Evolutionary conservation across 2,329 filamentous ascomycete genomes (phyloP).

Genomic region (Aspergillus sp.): DNA sequence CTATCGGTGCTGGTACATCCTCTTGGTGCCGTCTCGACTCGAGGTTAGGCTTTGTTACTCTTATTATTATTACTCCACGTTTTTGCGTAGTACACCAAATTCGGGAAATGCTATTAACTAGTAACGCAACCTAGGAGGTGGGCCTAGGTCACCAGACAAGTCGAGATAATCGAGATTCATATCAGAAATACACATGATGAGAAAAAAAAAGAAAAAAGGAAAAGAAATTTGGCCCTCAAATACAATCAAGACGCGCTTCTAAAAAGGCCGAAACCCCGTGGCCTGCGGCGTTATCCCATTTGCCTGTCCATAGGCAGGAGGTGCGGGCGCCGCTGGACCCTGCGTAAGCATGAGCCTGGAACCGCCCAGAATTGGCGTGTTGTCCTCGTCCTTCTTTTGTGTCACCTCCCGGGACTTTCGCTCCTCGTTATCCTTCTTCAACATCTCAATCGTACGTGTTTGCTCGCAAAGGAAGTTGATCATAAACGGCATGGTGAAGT

Average conservation of each 20-base stretch:
- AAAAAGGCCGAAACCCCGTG: conserved; percentile 69
- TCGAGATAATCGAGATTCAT: conserved; percentile 2
- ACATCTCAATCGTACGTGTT: conserved; percentile 74
- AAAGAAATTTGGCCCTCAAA: conserved; percentile 11
- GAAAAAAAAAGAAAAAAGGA: not conserved
- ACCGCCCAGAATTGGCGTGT: conserved; percentile 86
- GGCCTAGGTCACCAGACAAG: conserved; percentile 3
- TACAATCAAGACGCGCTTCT: conserved; percentile 26
- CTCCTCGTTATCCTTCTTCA: conserved; percentile 96
- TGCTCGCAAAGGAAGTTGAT: conserved; percentile 96
- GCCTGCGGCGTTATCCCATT: conserved; percentile 90
- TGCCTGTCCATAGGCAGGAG: conserved; percentile 69
- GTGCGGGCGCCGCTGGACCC: conserved; percentile 66
- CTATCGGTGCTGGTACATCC: not conserved
- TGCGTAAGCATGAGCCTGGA: conserved; percentile 94
- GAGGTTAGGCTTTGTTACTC: not conserved
- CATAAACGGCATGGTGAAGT: conserved; percentile 99
- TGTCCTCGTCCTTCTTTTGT: conserved; percentile 88
- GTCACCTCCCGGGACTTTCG: conserved; percentile 70
- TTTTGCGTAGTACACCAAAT: conserved; percentile 1
- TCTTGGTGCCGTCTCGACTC: not conserved
- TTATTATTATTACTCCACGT: not conserved
- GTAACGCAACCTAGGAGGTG: not conserved
- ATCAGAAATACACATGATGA: conserved; percentile 10
- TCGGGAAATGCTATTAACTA: conserved; percentile 10